Percentiles rank a stretch among this genome's conserved stretches.
Conservation (phyloP, 352 stramenopile genomes). For the Globisporangium alternatum region DNA sequence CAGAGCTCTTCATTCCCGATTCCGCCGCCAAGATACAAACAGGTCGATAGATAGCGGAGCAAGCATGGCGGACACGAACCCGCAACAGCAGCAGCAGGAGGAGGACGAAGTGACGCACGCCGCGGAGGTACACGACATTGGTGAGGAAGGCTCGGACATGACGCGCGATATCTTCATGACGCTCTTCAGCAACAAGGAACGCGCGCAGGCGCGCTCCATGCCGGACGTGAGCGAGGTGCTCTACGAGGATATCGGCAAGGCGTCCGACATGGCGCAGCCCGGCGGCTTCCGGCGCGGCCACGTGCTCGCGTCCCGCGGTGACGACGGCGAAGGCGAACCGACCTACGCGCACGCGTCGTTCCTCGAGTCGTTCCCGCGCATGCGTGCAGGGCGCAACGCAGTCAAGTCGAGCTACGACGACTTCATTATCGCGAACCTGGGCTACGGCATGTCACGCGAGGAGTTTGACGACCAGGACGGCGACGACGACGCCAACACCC, state of each 20-base stretch:
- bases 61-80: slow-evolving; percentile 6
- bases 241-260: slow-evolving; percentile 54
- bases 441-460: slow-evolving; percentile 35
- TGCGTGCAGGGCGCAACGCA: slow-evolving; percentile 22
- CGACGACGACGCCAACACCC: slow-evolving; percentile 27
- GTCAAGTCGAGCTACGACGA: slow-evolving; percentile 48
- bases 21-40: not conserved
- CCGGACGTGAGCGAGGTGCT: slow-evolving; percentile 54
- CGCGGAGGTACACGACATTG: slow-evolving; percentile 47
- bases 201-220: slow-evolving; percentile 38
- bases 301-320: slow-evolving; percentile 38
- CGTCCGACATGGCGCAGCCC: slow-evolving; percentile 50
- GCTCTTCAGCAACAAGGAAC: slow-evolving; percentile 53
- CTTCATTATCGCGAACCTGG: slow-evolving; percentile 52
- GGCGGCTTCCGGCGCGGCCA: slow-evolving; percentile 56
- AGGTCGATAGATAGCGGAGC: not conserved
- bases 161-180: slow-evolving; percentile 67
- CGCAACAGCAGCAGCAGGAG: not conserved
- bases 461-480: slow-evolving; percentile 30
- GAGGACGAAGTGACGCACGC: slow-evolving; percentile 13
- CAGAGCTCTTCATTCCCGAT: not conserved
- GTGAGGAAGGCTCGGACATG: slow-evolving; percentile 61
- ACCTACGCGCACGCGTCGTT: slow-evolving; percentile 50
- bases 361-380: slow-evolving; percentile 30
- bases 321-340: slow-evolving; percentile 28